Conservation (phyloP, 2,329 filamentous ascomycete genomes). For the Pyricularia pennisetigena region DNA sequence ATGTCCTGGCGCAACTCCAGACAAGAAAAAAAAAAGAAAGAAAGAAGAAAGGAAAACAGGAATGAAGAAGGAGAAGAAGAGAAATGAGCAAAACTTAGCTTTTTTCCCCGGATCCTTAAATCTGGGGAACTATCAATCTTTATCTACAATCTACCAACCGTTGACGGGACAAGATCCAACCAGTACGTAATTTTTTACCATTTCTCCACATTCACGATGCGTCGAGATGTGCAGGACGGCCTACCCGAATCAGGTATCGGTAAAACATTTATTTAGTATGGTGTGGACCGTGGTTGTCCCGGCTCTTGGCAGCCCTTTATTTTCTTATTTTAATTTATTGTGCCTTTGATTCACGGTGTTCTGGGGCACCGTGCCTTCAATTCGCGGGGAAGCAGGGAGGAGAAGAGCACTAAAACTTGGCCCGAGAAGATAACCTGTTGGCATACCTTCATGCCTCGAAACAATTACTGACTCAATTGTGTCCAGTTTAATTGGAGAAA, state of each 20-base stretch:
- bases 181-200: neutral
- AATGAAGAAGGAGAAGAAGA: neutral
- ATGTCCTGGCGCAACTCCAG: neutral
- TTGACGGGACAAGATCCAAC: neutral
- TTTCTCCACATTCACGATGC: neutral
- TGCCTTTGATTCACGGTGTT: neutral
- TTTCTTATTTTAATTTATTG: neutral
- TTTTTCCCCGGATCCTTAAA: neutral
- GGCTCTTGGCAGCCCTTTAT: neutral
- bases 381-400: neutral
- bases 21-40: neutral
- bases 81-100: neutral
- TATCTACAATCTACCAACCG: neutral
- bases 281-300: neutral
- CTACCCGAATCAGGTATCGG: neutral
- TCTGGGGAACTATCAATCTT: neutral
- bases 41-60: too few species aligned
- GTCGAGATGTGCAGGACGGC: neutral
- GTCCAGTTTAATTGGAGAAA: neutral
- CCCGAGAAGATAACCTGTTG: neutral
- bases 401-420: neutral
- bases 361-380: neutral
- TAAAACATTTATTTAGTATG: neutral
- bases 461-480: neutral
- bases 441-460: neutral